phyloP scores from a whole-genome alignment of 1,139 yeast species.

The Taphrina deformans region DNA sequence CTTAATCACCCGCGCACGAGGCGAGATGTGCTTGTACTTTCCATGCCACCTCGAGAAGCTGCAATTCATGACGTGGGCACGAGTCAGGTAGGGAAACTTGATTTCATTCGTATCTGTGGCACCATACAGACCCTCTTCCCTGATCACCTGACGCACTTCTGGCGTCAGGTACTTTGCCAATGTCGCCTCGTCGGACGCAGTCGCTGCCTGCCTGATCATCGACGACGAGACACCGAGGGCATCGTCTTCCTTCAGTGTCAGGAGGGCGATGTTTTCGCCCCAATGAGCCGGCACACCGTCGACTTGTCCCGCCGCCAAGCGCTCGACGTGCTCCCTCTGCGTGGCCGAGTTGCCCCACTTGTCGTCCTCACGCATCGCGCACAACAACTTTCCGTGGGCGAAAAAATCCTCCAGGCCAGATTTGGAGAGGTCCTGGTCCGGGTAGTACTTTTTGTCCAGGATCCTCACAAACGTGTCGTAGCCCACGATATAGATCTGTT shows the following conservation, averaged over 20 bases:
- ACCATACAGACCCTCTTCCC: neutral
- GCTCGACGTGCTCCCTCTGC: conserved; percentile 11
- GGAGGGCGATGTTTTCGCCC: conserved; percentile 16
- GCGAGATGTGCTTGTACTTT: conserved; percentile 54
- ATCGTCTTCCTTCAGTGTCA: conserved; percentile 1
- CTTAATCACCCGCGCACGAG: conserved; percentile 56
- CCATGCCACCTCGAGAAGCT: conserved; percentile 73
- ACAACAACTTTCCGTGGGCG: conserved; percentile 12
- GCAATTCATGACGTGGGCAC: conserved; percentile 52
- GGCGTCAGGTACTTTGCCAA: conserved; percentile 19
- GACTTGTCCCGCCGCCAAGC: conserved; percentile 12
- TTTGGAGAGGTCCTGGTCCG: conserved; percentile 23
- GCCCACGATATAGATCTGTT: conserved; percentile 24
- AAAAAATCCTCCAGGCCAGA: conserved; percentile 28
- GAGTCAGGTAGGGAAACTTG: conserved; percentile 22
- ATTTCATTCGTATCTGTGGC: neutral
- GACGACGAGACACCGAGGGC: conserved; percentile 27
- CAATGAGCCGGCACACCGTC: conserved; percentile 23
- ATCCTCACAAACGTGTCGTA: conserved; percentile 29
- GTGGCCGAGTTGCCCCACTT: conserved; percentile 20
- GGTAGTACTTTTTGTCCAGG: conserved; percentile 32
- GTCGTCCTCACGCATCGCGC: conserved; percentile 29
- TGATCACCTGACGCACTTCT: conserved; percentile 6
- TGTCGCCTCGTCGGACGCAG: neutral
- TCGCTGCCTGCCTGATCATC: conserved; percentile 19